A percentile compares a stretch with the other conserved stretches of the same genome.
These are phyloP conservation scores for Cydonia oblonga DNA, from an alignment of 331 rosid genomes.

Conservation along the genomic window DNA sequence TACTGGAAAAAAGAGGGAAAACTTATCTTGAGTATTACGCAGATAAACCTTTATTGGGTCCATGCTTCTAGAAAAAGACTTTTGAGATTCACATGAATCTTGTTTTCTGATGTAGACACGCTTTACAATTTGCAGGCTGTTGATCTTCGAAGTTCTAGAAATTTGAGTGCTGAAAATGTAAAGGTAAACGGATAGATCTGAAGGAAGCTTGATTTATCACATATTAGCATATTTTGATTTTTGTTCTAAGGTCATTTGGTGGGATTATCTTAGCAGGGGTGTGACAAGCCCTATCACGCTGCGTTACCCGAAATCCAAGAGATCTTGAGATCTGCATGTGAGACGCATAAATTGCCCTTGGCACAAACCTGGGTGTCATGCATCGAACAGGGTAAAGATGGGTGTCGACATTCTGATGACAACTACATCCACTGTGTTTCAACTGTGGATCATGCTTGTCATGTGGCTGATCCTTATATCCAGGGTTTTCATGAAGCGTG, in stretches of 20 bases:
- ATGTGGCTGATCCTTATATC: slow-evolving; percentile 45
- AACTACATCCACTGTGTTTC: slow-evolving; percentile 65
- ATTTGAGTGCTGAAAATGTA: slow-evolving; percentile 28
- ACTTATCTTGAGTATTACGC: not conserved
- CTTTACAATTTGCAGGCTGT: slow-evolving; percentile 63
- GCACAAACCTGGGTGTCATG: slow-evolving; percentile 96
- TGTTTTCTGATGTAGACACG: slow-evolving; percentile 17
- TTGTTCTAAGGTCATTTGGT: slow-evolving; percentile 1
- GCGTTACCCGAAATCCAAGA: slow-evolving; percentile 63
- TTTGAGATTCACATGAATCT: not conserved
- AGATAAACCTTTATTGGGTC: not conserved
- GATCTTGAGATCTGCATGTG: slow-evolving; percentile 68
- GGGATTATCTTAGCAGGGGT: slow-evolving; percentile 33
- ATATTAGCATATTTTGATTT: slow-evolving; percentile 1
- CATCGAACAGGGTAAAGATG: slow-evolving; percentile 66
- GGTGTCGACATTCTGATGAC: slow-evolving; percentile 75
- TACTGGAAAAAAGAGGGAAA: not conserved
- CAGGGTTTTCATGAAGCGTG: slow-evolving; percentile 79
- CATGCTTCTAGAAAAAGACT: not conserved
- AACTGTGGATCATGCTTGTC: slow-evolving; percentile 84
- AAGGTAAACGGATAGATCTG: slow-evolving; percentile 37
- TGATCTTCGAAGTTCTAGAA: slow-evolving; percentile 58
- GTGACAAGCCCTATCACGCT: slow-evolving; percentile 42
- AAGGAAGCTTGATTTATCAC: slow-evolving; percentile 4
- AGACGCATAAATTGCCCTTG: slow-evolving; percentile 69